These are phyloP conservation scores for Phalaenopsis hybrid DNA, from an alignment of 116 monocot species.

Conservation along the genomic window DNA sequence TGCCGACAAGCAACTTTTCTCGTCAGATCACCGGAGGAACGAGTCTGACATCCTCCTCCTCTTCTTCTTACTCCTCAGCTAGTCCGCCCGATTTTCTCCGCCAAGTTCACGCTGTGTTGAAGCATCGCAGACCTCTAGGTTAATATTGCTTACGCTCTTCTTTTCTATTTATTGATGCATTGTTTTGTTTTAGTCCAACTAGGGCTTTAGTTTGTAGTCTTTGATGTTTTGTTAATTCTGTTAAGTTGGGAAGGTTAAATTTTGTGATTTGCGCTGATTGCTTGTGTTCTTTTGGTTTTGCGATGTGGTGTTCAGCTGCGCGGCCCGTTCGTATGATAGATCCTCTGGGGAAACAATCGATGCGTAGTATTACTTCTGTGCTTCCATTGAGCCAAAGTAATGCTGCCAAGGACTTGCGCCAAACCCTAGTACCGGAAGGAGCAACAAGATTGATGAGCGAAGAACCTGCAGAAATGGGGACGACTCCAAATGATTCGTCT, in stretches of 20 bases:
- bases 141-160: neutral
- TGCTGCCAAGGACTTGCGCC: slow-evolving; percentile 12
- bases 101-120: slow-evolving; percentile 63
- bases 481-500: slow-evolving; percentile 23
- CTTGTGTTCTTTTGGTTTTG: neutral
- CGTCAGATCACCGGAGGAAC: slow-evolving; percentile 6
- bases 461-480: neutral
- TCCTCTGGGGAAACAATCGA: slow-evolving; percentile 21
- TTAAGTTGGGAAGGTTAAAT: neutral
- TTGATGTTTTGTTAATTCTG: neutral
- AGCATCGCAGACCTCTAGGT: slow-evolving; percentile 74
- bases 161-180: neutral
- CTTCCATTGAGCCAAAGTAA: slow-evolving; percentile 15
- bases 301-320: slow-evolving; percentile 25
- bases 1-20: neutral
- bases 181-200: neutral
- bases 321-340: slow-evolving; percentile 62
- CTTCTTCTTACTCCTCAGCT: slow-evolving; percentile 34
- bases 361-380: slow-evolving; percentile 9
- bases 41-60: slow-evolving; percentile 29
- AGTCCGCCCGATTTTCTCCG: slow-evolving; percentile 57
- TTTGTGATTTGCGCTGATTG: neutral
- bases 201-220: too few species aligned
- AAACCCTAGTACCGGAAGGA: slow-evolving; percentile 12
- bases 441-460: slow-evolving; percentile 19